phyloP scores from a whole-genome alignment of 371 early-diverging fungal species.

The Mucor circinelloides region DNA sequence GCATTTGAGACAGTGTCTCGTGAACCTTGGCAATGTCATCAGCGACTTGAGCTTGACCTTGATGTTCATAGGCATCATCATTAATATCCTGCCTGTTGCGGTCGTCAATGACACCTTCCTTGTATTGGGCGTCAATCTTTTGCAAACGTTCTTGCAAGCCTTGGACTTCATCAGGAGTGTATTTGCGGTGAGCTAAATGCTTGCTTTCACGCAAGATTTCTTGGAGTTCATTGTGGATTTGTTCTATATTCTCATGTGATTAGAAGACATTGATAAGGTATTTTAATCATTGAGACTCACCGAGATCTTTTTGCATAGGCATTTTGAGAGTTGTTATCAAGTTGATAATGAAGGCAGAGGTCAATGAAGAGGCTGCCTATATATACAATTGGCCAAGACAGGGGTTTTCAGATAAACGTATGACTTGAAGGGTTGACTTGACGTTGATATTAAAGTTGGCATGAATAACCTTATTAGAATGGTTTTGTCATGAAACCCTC shows the following conservation, averaged over 20 bases:
- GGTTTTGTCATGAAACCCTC: not conserved
- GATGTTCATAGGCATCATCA: slow-evolving; percentile 34
- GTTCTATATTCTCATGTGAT: slow-evolving; percentile 2
- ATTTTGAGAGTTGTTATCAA: slow-evolving; percentile 2
- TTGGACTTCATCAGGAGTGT: slow-evolving; percentile 18
- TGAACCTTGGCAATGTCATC: slow-evolving; percentile 33
- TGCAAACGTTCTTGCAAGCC: slow-evolving; percentile 24
- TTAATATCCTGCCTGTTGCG: slow-evolving; percentile 3
- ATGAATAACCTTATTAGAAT: not conserved
- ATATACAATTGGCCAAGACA: not conserved
- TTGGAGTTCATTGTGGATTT: slow-evolving; percentile 21
- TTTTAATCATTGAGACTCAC: not conserved
- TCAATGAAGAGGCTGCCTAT: not conserved
- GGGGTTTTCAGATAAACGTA: not conserved
- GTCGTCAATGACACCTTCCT: slow-evolving; percentile 29
- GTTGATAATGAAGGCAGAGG: no score
- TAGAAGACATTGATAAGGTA: not conserved
- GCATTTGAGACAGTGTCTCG: slow-evolving; percentile 23
- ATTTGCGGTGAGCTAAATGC: slow-evolving; percentile 9
- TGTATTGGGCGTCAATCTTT: slow-evolving; percentile 31
- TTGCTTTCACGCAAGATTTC: slow-evolving; percentile 17
- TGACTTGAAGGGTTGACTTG: not conserved
- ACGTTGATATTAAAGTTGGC: not conserved
- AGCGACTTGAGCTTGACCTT: slow-evolving; percentile 33
- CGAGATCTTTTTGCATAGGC: slow-evolving; percentile 19